Conservation (phyloP, 2,329 filamentous ascomycete species). For the Stagonosporopsis tanaceti region DNA sequence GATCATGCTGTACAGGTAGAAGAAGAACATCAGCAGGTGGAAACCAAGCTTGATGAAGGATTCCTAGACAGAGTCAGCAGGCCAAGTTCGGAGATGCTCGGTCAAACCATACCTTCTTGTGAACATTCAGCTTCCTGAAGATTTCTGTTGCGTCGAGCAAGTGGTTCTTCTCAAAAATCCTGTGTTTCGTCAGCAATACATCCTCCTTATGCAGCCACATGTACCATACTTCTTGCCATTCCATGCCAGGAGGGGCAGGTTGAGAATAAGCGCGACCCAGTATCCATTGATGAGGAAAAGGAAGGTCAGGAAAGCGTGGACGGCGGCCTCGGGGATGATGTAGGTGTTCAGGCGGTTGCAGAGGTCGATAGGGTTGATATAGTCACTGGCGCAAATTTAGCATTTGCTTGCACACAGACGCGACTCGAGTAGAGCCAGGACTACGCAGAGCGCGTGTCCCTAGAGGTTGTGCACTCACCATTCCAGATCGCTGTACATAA, state of each 20-base stretch:
- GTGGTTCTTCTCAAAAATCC: constrained; percentile 97
- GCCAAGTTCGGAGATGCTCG: neutral
- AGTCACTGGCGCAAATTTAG: constrained; percentile 73
- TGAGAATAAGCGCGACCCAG: constrained; percentile 92
- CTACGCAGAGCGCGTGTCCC: neutral
- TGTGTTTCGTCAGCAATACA: constrained; percentile 56
- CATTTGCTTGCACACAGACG: constrained; percentile 25
- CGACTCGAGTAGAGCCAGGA: neutral
- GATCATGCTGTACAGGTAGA: constrained; percentile 99
- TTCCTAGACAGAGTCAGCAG: constrained; percentile 67
- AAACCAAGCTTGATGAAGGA: constrained; percentile 99
- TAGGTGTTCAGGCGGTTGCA: constrained; percentile 99
- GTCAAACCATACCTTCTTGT: constrained; percentile 84
- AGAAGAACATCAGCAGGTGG: constrained; percentile 99
- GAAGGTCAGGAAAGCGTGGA: constrained; percentile 94
- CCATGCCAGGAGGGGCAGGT: constrained; percentile 89
- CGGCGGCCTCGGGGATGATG: constrained; percentile 97
- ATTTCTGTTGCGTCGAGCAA: constrained; percentile 98
- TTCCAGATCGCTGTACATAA: constrained; percentile 99
- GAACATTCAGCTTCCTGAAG: constrained; percentile 97
- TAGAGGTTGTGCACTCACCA: constrained; percentile 72
- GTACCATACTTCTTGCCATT: constrained; percentile 94
- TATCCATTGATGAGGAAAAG: constrained; percentile 98
- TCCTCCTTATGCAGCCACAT: neutral
- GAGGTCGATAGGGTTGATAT: constrained; percentile 99